phyloP scores from a whole-genome alignment of 2,329 filamentous ascomycete species.

The Microdochium paspali region DNA sequence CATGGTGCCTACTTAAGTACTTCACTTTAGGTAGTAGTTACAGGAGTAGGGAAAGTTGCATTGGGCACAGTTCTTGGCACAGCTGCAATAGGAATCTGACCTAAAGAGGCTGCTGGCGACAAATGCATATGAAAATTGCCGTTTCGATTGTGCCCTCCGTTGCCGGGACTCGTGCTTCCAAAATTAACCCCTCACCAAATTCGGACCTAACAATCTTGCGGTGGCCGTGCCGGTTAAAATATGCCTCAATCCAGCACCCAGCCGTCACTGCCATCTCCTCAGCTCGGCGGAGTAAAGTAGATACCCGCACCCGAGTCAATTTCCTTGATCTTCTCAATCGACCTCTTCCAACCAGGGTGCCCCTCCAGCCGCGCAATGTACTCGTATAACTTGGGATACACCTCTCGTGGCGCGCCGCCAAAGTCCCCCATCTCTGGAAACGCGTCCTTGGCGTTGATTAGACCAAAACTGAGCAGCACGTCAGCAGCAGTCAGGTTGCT shows the following conservation, averaged over 20 bases:
- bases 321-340: slow-evolving; percentile 37
- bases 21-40: no score
- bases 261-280: background rate
- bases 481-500: slow-evolving; percentile 39
- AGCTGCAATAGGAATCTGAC: no score
- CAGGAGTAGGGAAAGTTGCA: no score
- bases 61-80: no score
- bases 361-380: slow-evolving; percentile 36
- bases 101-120: no score
- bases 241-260: background rate
- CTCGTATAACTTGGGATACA: slow-evolving; percentile 34
- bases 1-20: no score
- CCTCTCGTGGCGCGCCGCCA: slow-evolving; percentile 25
- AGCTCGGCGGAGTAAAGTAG: slow-evolving; percentile 8
- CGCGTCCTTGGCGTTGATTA: slow-evolving; percentile 32
- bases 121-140: no score
- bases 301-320: slow-evolving; percentile 31
- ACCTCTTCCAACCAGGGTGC: slow-evolving; percentile 37
- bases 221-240: no score
- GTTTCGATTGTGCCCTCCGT: no score
- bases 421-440: slow-evolving; percentile 31
- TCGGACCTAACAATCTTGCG: no score
- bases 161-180: no score
- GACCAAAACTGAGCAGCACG: slow-evolving; percentile 42
- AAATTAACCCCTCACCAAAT: background rate